Base-by-base conservation (phyloP, 495 filamentous ascomycete species). In the Xylaria longipes region DNA sequence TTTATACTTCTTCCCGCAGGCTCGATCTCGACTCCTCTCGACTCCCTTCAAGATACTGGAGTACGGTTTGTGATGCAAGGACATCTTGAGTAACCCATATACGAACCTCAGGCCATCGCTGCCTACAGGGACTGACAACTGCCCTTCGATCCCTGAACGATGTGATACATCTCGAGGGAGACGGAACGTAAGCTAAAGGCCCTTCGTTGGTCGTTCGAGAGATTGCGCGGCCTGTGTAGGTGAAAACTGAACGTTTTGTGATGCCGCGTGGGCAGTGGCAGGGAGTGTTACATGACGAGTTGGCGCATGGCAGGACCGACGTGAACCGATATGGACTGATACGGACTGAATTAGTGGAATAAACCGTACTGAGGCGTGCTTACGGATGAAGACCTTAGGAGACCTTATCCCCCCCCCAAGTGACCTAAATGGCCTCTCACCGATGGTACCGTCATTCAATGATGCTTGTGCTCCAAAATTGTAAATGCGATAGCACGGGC, bases 81-180 rank as follows among this genome's bases (percentile, higher is more conserved):
- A 11, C 5, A 56, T 56, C 29, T 56, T 17, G 29, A 31, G 20
- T 20, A 41, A 20, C 9, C 33, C 20, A 1, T 3, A 29, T 11
- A 41, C 37, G 31, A 27, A 29, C 33, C n/a, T 67, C 46, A 66
- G 63, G 45, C 11, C 25, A 17, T 41, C 45, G 62, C 20, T 66
- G 46, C 65, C 65, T 56, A 22, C 46, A 67, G 65, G 65, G 65
- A 67, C 65, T 46, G 4, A 11, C 48, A 31, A 12, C 48, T 56
- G 48, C 65, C 65, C 46, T 67, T 54, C 48, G 11, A 50, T 67
- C 48, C 65, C 65, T 67, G 65, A 43, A 12, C 48, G 33, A 67
- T 12, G 11, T 15, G 20, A n/a, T 5, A 22, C 25, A 48, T 31
- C 27, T n/a, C 41, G 20, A 27, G 3, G 25, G 27, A 6, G 22